phyloP scores from a whole-genome alignment of 495 filamentous ascomycete genomes.

The Parathielavia hyrcaniae region DNA sequence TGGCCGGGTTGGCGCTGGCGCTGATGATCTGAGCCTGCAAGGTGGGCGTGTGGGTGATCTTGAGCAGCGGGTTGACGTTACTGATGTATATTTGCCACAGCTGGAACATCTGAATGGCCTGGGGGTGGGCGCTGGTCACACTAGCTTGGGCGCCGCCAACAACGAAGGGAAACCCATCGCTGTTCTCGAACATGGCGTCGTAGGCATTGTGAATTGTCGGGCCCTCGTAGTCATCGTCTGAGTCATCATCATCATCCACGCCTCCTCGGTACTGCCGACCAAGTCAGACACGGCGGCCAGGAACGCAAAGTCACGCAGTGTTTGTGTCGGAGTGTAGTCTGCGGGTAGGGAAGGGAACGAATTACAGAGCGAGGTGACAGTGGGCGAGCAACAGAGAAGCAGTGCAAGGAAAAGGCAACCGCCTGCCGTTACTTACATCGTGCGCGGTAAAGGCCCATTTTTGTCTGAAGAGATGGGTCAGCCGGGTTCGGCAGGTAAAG shows the following conservation, averaged over 20 bases:
- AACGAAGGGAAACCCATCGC: constrained; percentile 54
- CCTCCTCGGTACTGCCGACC: constrained; percentile 35
- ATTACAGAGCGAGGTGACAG: not conserved
- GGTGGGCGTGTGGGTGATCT: constrained; percentile 60
- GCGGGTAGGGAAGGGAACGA: too few relatives aligned
- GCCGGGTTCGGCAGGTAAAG: not conserved
- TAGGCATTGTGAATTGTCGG: constrained; percentile 50
- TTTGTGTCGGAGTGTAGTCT: not conserved
- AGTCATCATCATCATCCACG: constrained; percentile 48
- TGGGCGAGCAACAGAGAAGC: not conserved
- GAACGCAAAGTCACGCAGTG: not conserved
- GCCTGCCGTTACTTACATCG: constrained; percentile 33
- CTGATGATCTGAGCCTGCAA: constrained; percentile 50
- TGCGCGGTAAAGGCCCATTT: constrained; percentile 41
- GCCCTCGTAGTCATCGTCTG: constrained; percentile 55
- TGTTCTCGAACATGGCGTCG: constrained; percentile 48
- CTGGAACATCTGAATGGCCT: constrained; percentile 61
- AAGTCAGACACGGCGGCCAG: constrained; percentile 12
- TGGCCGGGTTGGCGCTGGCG: constrained; percentile 42
- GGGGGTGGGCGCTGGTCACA: constrained; percentile 55
- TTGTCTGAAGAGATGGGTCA: constrained; percentile 16
- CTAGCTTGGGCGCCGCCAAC: constrained; percentile 45
- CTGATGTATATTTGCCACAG: constrained; percentile 66
- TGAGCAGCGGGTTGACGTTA: constrained; percentile 65
- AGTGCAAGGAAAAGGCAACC: not conserved